Base-by-base conservation (phyloP, 768 basidiomycete species). In the Tremella yokohamensis region DNA sequence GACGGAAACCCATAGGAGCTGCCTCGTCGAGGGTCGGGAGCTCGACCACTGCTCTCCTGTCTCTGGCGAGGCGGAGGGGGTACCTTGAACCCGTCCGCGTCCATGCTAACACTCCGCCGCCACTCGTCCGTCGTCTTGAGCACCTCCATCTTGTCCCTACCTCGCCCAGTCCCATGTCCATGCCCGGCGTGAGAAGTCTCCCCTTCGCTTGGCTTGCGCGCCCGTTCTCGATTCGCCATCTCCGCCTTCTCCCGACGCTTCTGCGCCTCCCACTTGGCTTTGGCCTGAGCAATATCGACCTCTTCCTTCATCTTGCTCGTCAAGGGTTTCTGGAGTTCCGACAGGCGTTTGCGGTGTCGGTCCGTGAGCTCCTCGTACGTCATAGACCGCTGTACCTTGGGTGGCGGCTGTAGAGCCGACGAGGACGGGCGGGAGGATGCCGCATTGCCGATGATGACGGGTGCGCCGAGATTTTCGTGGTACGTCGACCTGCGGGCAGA, bases 351-450 rank as follows among this genome's bases (percentile, higher is more conserved):
- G 49, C 88, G 83, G 66, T 94, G 91, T 16, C 90, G 81, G 64
- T 90, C 88, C 48, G 84, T 85, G 29, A 94, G 80, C 72, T 94
- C 90, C 75, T 93, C 91, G 72, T 88, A 89, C 1, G 90, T 90
- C 57, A 84, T 83, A 24, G 85, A 83, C 8, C 68, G 51, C 19
- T 53, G 49, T 25, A 24, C 16, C 49, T 49, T 25, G 20, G 19
- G 49, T 16, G 29, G 40, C 24, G 40, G 29, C 15, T 4, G 19
- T 22, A 45, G 13, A 8, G 18, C 34, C 3, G 18, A n/a, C 20
- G 50, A 16, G 4, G 29, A 37, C 20, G 49, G 50, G 20, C 49
- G 37, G 29, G 29, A 4, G 29, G 29, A 34, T 26, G 40, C 22
- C 18, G 38, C 52, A 19, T 52, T 48, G 2, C 56, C 49, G 26